Base-by-base conservation (phyloP, 2,329 filamentous ascomycete species). In the Xylariaceae sp. region DNA sequence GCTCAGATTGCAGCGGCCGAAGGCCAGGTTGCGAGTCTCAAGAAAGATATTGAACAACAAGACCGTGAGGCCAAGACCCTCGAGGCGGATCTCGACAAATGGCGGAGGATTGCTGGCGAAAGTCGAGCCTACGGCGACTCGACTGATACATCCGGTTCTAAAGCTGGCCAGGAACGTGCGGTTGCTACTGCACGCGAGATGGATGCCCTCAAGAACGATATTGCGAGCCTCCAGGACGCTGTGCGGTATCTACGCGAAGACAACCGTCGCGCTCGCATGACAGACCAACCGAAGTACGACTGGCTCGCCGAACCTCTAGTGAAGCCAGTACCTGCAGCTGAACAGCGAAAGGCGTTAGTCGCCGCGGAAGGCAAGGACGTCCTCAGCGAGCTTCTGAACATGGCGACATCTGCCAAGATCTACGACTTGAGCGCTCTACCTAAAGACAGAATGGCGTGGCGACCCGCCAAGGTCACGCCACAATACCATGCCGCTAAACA, bases 131-230 rank as follows among this genome's bases (percentile, higher is more conserved):
- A 75, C 48, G 75, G 71, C n/a, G 75, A 77, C 43, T 67, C 67
- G 4, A 68, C 65, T n/a, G 68, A 62, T 25, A 66, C 58, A 7
- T 66, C 64, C 12, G 69, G 66, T 7, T 72, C 73, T 48, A 79
- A 78, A 64, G 75, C 77, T 10, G 78, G 80, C 19, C 76, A 83
- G 58, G 81, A 86, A 60, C 77, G 80, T 21, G 82, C 84, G 22
- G 83, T 86, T 37, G 80, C 83, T 4, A 86, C 82, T 1, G 82
- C 82, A 22, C 78, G 82, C 42, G 85, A 92, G 64, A 83, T 90
- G 68, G 85, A 90, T 54, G 72, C 73, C 8, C 77, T 91, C 55
- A 82, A 83, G 64, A 75, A 76, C 55, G 83, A 92, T 48, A 82
- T 90, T 56, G 74, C 73, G 44, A 74, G 72, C 54, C 65, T 86